phyloP scores from a whole-genome alignment of 352 stramenopile species.

The Thalassiosira mediterranea region DNA sequence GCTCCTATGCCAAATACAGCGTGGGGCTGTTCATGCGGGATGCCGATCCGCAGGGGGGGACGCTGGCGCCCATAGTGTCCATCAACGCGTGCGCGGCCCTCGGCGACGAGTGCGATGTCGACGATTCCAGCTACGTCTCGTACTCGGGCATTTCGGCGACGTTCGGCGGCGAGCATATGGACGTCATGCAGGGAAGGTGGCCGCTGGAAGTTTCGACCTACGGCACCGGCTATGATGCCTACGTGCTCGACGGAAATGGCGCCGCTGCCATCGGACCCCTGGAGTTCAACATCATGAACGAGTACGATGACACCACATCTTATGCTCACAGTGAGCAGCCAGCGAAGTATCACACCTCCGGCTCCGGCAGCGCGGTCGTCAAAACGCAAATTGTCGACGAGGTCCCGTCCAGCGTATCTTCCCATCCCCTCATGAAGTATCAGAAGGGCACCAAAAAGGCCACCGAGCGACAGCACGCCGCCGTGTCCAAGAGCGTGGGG shows the following conservation, averaged over 20 bases:
- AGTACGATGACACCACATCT: constrained; percentile 9
- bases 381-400: no score
- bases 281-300: constrained; percentile 19
- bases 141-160: constrained; percentile 5
- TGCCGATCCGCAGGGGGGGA: constrained; percentile 31
- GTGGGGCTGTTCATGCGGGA: constrained; percentile 37
- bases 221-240: constrained; percentile 25
- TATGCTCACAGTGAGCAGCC: no score
- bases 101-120: constrained; percentile 4
- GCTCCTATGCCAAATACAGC: constrained; percentile 16
- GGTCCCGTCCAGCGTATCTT: not conserved
- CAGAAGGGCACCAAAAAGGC: not conserved
- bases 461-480: not conserved
- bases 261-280: constrained; percentile 23
- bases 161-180: constrained; percentile 7
- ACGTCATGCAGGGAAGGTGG: constrained; percentile 20
- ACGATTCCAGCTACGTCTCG: not conserved
- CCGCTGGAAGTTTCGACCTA: constrained; percentile 13
- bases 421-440: not conserved
- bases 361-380: no score
- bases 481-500: not conserved
- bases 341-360: no score
- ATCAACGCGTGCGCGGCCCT: constrained; percentile 18
- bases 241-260: constrained; percentile 19
- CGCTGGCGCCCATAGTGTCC: constrained; percentile 16